Evolutionary conservation across 371 early-diverging fungal species (phyloP).

Genomic region (Circinella umbellata): DNA sequence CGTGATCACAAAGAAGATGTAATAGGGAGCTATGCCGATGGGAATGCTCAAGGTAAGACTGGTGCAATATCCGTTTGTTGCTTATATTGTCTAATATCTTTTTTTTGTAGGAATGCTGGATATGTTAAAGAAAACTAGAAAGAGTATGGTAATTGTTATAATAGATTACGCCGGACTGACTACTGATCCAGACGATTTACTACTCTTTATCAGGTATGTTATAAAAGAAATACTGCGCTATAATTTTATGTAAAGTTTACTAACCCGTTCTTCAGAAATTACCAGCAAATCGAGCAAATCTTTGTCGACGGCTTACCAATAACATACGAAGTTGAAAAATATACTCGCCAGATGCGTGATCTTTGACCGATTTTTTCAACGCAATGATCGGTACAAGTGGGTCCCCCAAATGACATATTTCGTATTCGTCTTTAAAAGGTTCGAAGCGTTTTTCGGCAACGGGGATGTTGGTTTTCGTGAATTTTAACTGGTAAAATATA

Average conservation of each 20-base stretch:
- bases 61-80: slow-evolving; percentile 4
- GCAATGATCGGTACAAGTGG: slow-evolving; percentile 6
- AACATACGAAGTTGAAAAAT: slow-evolving; percentile 13
- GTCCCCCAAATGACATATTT: not conserved
- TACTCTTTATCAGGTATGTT: slow-evolving; percentile 16
- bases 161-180: slow-evolving; percentile 21
- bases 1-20: slow-evolving; percentile 1
- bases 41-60: slow-evolving; percentile 10
- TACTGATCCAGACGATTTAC: slow-evolving; percentile 17
- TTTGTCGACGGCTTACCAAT: slow-evolving; percentile 1
- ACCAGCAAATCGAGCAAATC: slow-evolving; percentile 12
- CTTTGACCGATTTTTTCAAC: not conserved
- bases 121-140: slow-evolving; percentile 12
- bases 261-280: slow-evolving; percentile 9
- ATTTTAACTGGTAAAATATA: slow-evolving; percentile 2
- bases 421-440: slow-evolving; percentile 4
- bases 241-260: slow-evolving; percentile 16
- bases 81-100: slow-evolving; percentile 7
- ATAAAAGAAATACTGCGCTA: slow-evolving; percentile 9
- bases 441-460: not conserved
- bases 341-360: slow-evolving; percentile 6
- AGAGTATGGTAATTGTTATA: slow-evolving; percentile 7
- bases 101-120: slow-evolving; percentile 9
- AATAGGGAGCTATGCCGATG: slow-evolving; percentile 13
- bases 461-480: slow-evolving; percentile 6